Percentiles rank a stretch among this genome's conserved stretches.
phyloP scores from a whole-genome alignment of 2,329 filamentous ascomycete genomes.

The Tolypocladium endophyticum region DNA sequence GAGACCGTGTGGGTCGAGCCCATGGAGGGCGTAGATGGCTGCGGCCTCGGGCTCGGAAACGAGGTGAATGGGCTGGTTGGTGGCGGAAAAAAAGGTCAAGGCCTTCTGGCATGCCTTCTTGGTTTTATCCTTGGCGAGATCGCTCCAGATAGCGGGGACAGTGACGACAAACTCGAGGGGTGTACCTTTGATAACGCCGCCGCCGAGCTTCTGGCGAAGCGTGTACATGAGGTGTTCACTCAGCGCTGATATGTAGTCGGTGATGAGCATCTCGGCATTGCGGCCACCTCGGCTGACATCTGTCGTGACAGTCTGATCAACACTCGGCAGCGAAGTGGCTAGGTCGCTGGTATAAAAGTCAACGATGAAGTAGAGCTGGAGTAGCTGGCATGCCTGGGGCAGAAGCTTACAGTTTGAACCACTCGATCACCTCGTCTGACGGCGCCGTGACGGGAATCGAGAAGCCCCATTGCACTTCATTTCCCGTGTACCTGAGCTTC shows the following conservation, averaged over 20 bases:
- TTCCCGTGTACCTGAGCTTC: constrained; percentile 26
- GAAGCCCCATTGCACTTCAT: constrained; percentile 33
- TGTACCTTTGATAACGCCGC: constrained; percentile 27
- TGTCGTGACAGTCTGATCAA: constrained; percentile 16
- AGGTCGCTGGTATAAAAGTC: constrained; percentile 16
- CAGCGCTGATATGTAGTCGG: constrained; percentile 35
- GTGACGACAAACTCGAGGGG: constrained; percentile 40
- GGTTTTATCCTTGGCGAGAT: constrained; percentile 39
- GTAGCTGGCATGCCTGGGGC: background rate
- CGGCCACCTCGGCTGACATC: constrained; percentile 17
- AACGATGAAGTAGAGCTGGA: background rate
- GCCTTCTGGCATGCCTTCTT: constrained; percentile 29
- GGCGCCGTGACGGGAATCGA: constrained; percentile 28
- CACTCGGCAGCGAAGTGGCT: constrained; percentile 22
- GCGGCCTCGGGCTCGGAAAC: constrained; percentile 40
- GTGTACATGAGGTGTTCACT: constrained; percentile 32
- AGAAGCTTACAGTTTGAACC: constrained; percentile 36
- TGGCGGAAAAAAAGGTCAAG: constrained; percentile 17
- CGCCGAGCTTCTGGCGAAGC: constrained; percentile 30
- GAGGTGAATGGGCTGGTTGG: constrained; percentile 24
- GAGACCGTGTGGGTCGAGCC: constrained; percentile 26
- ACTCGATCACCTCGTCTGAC: constrained; percentile 27
- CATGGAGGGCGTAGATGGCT: constrained; percentile 33
- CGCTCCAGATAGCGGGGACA: constrained; percentile 46
- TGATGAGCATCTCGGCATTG: constrained; percentile 28